Base-by-base conservation (phyloP, 192 early-diverging fungal genomes). In the Entomortierella parvispora region DNA sequence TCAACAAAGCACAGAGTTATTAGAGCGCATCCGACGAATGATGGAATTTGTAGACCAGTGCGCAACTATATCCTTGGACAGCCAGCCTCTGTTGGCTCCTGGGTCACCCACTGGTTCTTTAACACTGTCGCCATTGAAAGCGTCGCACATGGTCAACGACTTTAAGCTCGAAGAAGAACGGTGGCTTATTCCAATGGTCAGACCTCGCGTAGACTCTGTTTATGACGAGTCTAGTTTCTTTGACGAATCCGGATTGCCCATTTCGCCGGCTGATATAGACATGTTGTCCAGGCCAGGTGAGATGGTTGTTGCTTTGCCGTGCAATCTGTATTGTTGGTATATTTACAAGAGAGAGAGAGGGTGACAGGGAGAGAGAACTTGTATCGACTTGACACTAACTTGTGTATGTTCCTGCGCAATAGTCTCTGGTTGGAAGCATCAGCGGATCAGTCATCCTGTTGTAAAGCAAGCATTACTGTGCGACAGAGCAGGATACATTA, bases 21-120 rank as follows among this genome's bases (percentile, higher is more conserved):
- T 62, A 25, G 29, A 2, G 20, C 29, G 71, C 18, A 76, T 76
- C 25, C 37, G 34, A 31, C 50, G 53, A 7, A 76, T 76, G 71
- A 57, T 76, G 51, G 71, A 76, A 2, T 76, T 76, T 59, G 64
- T 76, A 4, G 59, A 67, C 28, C 71, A 76, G 2, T 76, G 71
- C 26, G 53, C 71, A 11, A n/a, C 37, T 2, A 61, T 76, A 2
- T 67, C 65, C 0, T 58, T 46, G 0, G 47, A 67, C 28, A 46
- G 51, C 32, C 18, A 58, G 20, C 17, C 11, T n/a, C 43, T 15
- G 3, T 25, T 12, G 4, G 32, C 26, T 22, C 23, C 14, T 37
- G n/a, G 8, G 32, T 17, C 40, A 15, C 33, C 55, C 29, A 28
- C 47, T 18, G 28, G 46, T 10, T 57, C 63, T 10, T 49, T 76